A percentile compares a stretch with the other conserved stretches of the same genome.
These are phyloP conservation scores for Coemansia sp. DNA, from an alignment of 192 early-diverging fungal species.

Conservation along the genomic window DNA sequence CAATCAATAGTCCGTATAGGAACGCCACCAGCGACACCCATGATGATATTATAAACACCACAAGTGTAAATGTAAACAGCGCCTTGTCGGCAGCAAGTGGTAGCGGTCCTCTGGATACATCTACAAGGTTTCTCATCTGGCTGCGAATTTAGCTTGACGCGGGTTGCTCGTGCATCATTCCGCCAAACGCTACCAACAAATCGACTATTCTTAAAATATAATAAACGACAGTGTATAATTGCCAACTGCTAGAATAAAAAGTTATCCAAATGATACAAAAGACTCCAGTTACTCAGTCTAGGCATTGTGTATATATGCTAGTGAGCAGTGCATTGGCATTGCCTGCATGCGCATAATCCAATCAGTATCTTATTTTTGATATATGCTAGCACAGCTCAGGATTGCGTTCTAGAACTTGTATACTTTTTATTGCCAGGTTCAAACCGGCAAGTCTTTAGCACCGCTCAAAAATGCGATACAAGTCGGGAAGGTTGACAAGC, in stretches of 20 bases:
- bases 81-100: background rate
- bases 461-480: conserved; percentile 97
- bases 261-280: background rate
- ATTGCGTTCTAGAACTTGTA: background rate
- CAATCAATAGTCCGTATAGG: conserved; percentile 23
- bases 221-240: background rate
- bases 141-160: conserved; percentile 1
- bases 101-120: conserved; percentile 11
- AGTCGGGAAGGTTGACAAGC: conserved; percentile 79
- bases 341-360: background rate
- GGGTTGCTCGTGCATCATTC: background rate
- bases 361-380: no score
- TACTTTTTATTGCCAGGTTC: no score
- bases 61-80: conserved; percentile 14
- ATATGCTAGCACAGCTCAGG: background rate
- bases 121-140: background rate
- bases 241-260: background rate
- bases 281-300: background rate
- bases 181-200: background rate
- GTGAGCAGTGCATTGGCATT: background rate
- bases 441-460: conserved; percentile 56
- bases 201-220: background rate
- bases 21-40: conserved; percentile 19
- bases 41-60: conserved; percentile 13
- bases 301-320: background rate